phyloP scores from a whole-genome alignment of 83 land plant species.

The Thuja plicata region DNA sequence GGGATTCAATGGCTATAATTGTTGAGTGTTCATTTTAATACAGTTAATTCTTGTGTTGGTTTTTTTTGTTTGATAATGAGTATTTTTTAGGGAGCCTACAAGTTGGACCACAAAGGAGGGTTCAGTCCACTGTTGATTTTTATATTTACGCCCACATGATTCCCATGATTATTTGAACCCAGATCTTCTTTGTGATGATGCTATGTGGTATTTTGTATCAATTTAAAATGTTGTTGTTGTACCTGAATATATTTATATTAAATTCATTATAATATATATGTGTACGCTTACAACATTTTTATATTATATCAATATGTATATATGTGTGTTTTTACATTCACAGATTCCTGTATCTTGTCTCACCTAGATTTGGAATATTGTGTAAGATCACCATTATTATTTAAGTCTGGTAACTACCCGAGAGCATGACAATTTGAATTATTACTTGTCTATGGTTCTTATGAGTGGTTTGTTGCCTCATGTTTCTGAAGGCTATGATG shows the following conservation, averaged over 20 bases:
- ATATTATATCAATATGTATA: too few species aligned
- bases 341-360: too few species aligned
- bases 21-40: not conserved
- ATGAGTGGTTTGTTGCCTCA: not conserved
- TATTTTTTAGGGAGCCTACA: not conserved
- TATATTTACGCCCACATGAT: too few species aligned
- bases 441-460: not conserved
- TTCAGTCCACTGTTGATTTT: not conserved
- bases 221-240: not conserved
- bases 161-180: not conserved
- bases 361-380: too few species aligned
- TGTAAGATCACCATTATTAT: too few species aligned
- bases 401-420: not conserved
- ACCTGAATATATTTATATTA: not conserved
- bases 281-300: too few species aligned
- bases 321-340: too few species aligned
- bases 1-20: not conserved
- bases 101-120: not conserved
- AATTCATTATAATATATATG: too few species aligned
- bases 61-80: too few species aligned
- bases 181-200: not conserved
- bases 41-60: too few species aligned
- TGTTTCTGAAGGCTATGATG: not conserved
- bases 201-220: not conserved
- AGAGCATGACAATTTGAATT: not conserved